Percentiles rank a stretch among this genome's conserved stretches.
phyloP scores from a whole-genome alignment of 148 eudicot species.

The Fagopyrum tataricum region DNA sequence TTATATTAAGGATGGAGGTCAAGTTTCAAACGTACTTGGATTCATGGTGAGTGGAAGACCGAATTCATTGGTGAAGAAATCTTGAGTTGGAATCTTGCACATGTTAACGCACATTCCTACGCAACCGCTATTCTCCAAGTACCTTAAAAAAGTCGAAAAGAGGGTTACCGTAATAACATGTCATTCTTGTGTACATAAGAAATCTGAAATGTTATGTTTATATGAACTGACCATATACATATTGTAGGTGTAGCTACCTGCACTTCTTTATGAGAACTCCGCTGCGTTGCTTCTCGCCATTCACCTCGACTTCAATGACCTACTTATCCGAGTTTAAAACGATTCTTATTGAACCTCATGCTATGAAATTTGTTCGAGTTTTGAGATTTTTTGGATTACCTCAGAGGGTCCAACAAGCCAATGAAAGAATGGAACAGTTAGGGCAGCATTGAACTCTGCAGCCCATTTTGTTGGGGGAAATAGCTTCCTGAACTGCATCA shows the following conservation, averaged over 20 bases:
- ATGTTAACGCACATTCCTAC: slow-evolving; percentile 95
- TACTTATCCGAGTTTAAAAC: slow-evolving; percentile 19
- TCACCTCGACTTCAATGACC: slow-evolving; percentile 81
- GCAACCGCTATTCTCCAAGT: slow-evolving; percentile 93
- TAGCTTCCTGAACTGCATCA: slow-evolving; percentile 63
- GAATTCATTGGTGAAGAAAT: slow-evolving; percentile 93
- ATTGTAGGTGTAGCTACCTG: slow-evolving; percentile 42
- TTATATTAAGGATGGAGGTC: no score
- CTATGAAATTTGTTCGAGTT: neutral
- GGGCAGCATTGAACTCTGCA: slow-evolving; percentile 77
- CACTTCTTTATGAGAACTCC: slow-evolving; percentile 90
- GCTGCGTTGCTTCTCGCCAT: slow-evolving; percentile 84
- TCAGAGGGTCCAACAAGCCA: slow-evolving; percentile 92
- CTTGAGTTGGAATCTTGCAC: slow-evolving; percentile 98
- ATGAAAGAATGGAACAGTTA: slow-evolving; percentile 89
- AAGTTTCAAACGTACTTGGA: slow-evolving; percentile 48
- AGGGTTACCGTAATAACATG: neutral
- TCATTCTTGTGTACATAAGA: neutral
- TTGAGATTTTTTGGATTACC: slow-evolving; percentile 24
- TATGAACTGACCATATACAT: neutral
- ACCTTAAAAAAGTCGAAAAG: slow-evolving; percentile 30
- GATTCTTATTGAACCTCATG: neutral
- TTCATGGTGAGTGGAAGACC: slow-evolving; percentile 95
- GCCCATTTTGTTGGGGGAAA: slow-evolving; percentile 98
- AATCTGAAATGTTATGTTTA: neutral